phyloP scores from a whole-genome alignment of 2,329 filamentous ascomycete species.

The Ascochyta fabae region DNA sequence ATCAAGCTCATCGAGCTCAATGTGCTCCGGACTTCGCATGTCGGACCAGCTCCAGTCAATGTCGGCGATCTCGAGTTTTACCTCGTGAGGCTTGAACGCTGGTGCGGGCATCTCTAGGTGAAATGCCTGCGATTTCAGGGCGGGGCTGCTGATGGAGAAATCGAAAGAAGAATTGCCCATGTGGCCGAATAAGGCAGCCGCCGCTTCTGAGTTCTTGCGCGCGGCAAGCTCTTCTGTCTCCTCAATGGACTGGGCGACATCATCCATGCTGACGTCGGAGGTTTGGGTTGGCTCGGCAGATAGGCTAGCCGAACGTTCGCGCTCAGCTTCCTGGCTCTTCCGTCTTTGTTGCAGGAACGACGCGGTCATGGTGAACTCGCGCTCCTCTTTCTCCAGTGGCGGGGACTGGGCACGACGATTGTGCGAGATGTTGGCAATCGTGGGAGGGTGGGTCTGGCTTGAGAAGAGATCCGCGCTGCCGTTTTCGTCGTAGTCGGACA shows the following conservation, averaged over 20 bases:
- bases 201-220: constrained; percentile 58
- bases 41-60: constrained; percentile 50
- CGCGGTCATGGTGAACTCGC: constrained; percentile 95
- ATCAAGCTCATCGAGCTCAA: constrained; percentile 93
- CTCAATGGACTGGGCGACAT: constrained; percentile 48
- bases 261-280: constrained; percentile 45
- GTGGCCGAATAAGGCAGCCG: constrained; percentile 58
- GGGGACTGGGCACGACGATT: constrained; percentile 80
- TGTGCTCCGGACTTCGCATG: constrained; percentile 78
- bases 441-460: constrained; percentile 51
- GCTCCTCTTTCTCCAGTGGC: constrained; percentile 90
- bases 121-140: constrained; percentile 49
- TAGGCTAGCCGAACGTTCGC: constrained; percentile 49
- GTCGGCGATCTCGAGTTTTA: constrained; percentile 44
- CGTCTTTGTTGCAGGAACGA: constrained; percentile 74
- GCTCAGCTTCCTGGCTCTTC: constrained; percentile 51
- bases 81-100: constrained; percentile 39
- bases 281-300: constrained; percentile 42
- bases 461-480: constrained; percentile 67
- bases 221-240: constrained; percentile 57
- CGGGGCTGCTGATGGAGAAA: constrained; percentile 52
- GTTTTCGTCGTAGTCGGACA: constrained; percentile 82
- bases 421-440: constrained; percentile 57
- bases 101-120: constrained; percentile 43
- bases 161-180: constrained; percentile 49